Evolutionary conservation across 2,329 filamentous ascomycete genomes (phyloP), one percentile per base, ranked within the genome.

Genomic region (Botrytis squamosa): DNA sequence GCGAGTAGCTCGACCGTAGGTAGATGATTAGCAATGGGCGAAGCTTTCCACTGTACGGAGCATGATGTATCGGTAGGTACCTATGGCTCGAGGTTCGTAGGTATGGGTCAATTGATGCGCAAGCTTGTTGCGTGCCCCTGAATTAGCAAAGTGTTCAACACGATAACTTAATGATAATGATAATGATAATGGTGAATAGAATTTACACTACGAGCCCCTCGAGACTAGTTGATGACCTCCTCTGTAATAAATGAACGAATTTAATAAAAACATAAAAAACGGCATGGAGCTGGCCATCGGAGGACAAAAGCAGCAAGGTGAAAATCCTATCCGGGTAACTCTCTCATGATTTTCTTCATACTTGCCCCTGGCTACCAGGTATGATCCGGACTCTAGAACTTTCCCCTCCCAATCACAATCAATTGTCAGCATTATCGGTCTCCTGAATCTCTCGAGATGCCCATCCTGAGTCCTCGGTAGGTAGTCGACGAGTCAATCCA

Each of bases 321-420:
- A 12, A 46, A 29, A n/a, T 62, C 20, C 36, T n/a, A 25, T 33
- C 49, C 20, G 33, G 44, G n/a, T 12, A 49, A 49, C 46, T 25
- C 12, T 49, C 46, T 49, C 46, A 52, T 46, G 7, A 16, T 67
- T 55, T 40, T 68, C 65, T 55, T 52, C 44, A 67, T 29, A 42
- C 38, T 63, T 42, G 25, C 38, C 25, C 36, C 25, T 63, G 36
- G 36, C 62, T 22, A 36, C 57, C 16, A 38, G 59, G 36, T 33
- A 38, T 36, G 38, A 22, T 40, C 33, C 33, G 36, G 14, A 40
- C 65, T 67, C 65, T 57, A 57, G 65, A 68, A 68, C 65, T 55
- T 68, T 42, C 65, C 65, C 46, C 65, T 67, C 46, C 65, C 65
- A 55, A 67, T 67, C 46, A 67, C 20, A 66, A 68, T 52, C 33